Evolutionary conservation across 1,284 basidiomycete species (phyloP).

Genomic region (Moesziomyces sp.): DNA sequence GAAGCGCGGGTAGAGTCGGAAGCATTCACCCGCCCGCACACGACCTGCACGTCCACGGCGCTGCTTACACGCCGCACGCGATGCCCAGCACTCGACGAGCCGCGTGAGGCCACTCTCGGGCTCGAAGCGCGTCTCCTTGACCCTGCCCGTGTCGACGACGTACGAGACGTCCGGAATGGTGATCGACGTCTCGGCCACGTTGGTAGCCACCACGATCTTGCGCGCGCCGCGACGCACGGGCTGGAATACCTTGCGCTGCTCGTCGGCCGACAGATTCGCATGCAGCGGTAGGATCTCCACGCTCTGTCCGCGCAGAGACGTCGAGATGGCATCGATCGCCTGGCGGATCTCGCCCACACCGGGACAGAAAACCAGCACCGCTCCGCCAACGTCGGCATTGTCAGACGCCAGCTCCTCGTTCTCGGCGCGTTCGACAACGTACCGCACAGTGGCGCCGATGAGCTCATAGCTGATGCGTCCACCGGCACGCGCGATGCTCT

Average conservation of each 20-base stretch:
- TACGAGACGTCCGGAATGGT: conserved; percentile 75
- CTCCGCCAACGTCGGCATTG: conserved; percentile 66
- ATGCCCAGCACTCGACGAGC: conserved; percentile 82
- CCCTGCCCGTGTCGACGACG: conserved; percentile 79
- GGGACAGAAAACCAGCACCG: conserved; percentile 84
- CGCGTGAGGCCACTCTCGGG: conserved; percentile 79
- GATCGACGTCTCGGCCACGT: conserved; percentile 91
- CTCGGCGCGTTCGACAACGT: conserved; percentile 75
- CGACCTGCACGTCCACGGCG: conserved; percentile 89
- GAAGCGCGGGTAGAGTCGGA: conserved; percentile 78
- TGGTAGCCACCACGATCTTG: conserved; percentile 90
- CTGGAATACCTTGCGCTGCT: conserved; percentile 83
- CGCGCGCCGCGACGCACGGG: conserved; percentile 73
- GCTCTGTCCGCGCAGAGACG: conserved; percentile 63
- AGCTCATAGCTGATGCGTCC: conserved; percentile 83
- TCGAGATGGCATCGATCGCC: conserved; percentile 78
- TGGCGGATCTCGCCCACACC: conserved; percentile 73
- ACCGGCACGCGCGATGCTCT: conserved; percentile 73
- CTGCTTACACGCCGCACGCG: conserved; percentile 83
- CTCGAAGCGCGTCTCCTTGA: conserved; percentile 89
- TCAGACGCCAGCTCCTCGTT: conserved; percentile 71
- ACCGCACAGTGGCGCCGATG: conserved; percentile 75
- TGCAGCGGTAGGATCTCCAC: conserved; percentile 84
- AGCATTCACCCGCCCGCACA: conserved; percentile 70
- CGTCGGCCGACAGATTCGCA: conserved; percentile 85